A percentile compares a stretch with the other conserved stretches of the same genome.
Evolutionary conservation across 2,329 filamentous ascomycete genomes (phyloP).

Genomic region (Venturia effusa): DNA sequence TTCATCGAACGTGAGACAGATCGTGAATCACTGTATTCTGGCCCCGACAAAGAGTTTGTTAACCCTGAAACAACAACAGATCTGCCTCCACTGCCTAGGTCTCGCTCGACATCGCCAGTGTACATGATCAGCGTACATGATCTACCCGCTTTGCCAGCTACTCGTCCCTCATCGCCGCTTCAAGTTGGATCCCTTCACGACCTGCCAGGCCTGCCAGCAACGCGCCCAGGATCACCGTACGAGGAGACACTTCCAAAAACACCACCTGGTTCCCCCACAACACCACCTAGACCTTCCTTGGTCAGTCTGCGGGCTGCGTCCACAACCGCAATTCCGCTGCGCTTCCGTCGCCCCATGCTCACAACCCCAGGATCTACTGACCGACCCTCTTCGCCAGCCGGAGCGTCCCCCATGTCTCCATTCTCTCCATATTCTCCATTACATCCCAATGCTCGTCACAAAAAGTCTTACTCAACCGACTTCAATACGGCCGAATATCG

Average conservation of each 20-base stretch:
- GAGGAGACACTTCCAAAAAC: constrained; percentile 5
- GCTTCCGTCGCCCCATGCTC: constrained; percentile 23
- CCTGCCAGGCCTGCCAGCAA: constrained; percentile 8
- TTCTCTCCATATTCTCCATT: constrained; percentile 30
- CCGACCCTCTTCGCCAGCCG: constrained; percentile 17
- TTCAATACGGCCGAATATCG: constrained; percentile 43
- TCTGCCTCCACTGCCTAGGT: constrained; percentile 8
- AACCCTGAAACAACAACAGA: neutral
- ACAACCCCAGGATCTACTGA: neutral
- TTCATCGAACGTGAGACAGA: neutral
- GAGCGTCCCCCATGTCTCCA: constrained; percentile 25
- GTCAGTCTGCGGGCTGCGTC: constrained; percentile 12
- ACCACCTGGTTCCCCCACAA: neutral
- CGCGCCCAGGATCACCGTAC: constrained; percentile 9
- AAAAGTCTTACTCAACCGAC: constrained; percentile 32
- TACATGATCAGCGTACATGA: constrained; percentile 7
- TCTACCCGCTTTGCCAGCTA: constrained; percentile 11
- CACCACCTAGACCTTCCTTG: constrained; percentile 11
- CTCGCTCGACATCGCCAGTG: constrained; percentile 7
- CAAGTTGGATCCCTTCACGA: constrained; percentile 4
- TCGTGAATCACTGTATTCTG: neutral
- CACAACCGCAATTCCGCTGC: constrained; percentile 42
- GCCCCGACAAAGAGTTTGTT: neutral
- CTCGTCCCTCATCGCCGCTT: constrained; percentile 8
- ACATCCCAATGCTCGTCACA: constrained; percentile 24